Evolutionary conservation across 1,284 basidiomycete species (phyloP).

Genomic region (Pseudozyma pruni): DNA sequence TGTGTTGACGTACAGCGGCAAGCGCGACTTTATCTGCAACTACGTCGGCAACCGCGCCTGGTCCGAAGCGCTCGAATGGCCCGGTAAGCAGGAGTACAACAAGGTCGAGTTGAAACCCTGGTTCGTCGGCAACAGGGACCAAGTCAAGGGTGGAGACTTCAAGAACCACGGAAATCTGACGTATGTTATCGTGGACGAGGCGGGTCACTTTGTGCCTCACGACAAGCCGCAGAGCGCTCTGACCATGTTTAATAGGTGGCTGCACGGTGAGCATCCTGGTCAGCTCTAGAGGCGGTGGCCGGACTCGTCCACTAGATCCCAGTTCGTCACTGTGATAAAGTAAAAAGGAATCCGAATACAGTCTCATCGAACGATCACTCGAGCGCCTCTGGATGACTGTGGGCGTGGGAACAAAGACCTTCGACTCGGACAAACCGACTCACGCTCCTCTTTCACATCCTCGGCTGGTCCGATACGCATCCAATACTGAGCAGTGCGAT

Average conservation of each 20-base stretch:
- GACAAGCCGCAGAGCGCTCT: slow-evolving; percentile 58
- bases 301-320: background rate
- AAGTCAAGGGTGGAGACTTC: slow-evolving; percentile 48
- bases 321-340: no score
- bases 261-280: slow-evolving; percentile 41
- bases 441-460: no score
- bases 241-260: slow-evolving; percentile 61
- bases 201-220: slow-evolving; percentile 66
- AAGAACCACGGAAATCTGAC: slow-evolving; percentile 51
- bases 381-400: no score
- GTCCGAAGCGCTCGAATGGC: slow-evolving; percentile 59
- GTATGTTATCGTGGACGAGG: slow-evolving; percentile 55
- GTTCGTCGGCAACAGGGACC: slow-evolving; percentile 20
- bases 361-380: no score
- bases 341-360: no score
- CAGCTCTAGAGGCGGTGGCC: slow-evolving; percentile 3
- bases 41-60: slow-evolving; percentile 59
- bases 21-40: slow-evolving; percentile 66
- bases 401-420: no score
- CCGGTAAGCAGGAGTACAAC: slow-evolving; percentile 48
- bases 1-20: slow-evolving; percentile 60
- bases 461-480: no score
- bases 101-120: slow-evolving; percentile 45
- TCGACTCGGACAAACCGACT: no score
- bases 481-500: no score